phyloP scores from a whole-genome alignment of 2,329 filamentous ascomycete species.

The Tolypocladium capitatum region DNA sequence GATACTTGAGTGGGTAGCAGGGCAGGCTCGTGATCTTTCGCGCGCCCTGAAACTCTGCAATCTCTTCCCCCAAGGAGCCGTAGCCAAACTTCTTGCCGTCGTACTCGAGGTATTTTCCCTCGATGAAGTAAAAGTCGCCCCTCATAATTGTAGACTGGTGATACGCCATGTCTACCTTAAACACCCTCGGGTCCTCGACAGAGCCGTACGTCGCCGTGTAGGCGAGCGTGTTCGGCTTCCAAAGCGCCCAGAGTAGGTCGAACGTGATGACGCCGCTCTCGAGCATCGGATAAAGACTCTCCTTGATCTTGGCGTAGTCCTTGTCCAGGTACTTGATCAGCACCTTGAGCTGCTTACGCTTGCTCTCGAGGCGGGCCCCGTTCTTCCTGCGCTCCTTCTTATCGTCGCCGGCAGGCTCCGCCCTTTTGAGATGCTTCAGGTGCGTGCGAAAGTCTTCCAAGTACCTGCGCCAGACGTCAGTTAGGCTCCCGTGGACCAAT shows the following conservation, averaged over 20 bases:
- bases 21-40: conserved; percentile 68
- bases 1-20: conserved; percentile 68
- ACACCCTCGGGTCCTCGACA: conserved; percentile 63
- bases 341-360: conserved; percentile 55
- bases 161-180: conserved; percentile 66
- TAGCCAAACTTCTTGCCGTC: conserved; percentile 78
- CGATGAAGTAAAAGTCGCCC: conserved; percentile 63
- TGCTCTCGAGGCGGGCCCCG: conserved; percentile 41
- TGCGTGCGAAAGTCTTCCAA: conserved; percentile 60
- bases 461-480: conserved; percentile 34
- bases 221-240: conserved; percentile 73
- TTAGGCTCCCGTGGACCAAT: no score
- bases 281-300: conserved; percentile 65
- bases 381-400: conserved; percentile 49
- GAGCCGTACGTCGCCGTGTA: conserved; percentile 68
- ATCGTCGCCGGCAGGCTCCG: conserved; percentile 30
- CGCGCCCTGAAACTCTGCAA: conserved; percentile 65
- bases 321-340: conserved; percentile 66
- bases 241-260: conserved; percentile 77
- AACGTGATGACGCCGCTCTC: conserved; percentile 78
- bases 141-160: conserved; percentile 57
- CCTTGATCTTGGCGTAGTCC: conserved; percentile 68
- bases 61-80: conserved; percentile 55
- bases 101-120: conserved; percentile 73
- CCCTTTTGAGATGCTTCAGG: conserved; percentile 50